Evolutionary conservation across 176 grass and related monocot genomes (phyloP), one percentile per base, ranked within the genome.

Genomic region (Raddia distichophylla): DNA sequence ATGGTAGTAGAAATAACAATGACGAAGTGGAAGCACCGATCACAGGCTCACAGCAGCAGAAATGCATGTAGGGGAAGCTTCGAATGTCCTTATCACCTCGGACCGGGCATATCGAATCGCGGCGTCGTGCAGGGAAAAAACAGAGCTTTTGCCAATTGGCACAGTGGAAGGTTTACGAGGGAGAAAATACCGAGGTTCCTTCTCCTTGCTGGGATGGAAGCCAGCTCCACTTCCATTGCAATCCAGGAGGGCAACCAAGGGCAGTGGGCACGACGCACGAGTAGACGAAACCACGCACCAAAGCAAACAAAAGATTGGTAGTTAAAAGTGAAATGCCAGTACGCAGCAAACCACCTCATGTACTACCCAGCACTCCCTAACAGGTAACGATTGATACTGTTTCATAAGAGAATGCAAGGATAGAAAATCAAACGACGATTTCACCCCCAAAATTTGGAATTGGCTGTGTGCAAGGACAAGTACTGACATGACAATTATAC

Each of bases 191-290:
- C 1, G 37, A 7, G 7, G 7, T 73, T 48, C 43, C 43, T 65
- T 54, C 60, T n/a, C 55, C 13, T 88, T 54, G 60, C 44, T 76
- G 45, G 75, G 71, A 76, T 70, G 82, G 71, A 89, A 42, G 77
- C 13, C 63, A 76, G 78, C 71, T 69, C 48, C 11, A 49, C 56
- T 60, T 58, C 46, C 55, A 32, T 66, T 44, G 50, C 33, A 60
- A 50, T 5, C 37, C 37, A 40, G 43, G 9, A 67, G 50, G 69
- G 69, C 76, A 75, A n/a, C 50, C 17, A 60, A 22, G 3, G 40
- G 6, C 57, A 27, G 27, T 27, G 27, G 27, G 27, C 27, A 27
- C 27, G 27, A 27, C 27, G 27, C 27, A 9, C 8, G 34, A 60
- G 15, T 57, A 16, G 60, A 59, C 74, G 51, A 17, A 35, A 48